Conservation (phyloP, 306 rosid species). For the Alnus rubra region DNA sequence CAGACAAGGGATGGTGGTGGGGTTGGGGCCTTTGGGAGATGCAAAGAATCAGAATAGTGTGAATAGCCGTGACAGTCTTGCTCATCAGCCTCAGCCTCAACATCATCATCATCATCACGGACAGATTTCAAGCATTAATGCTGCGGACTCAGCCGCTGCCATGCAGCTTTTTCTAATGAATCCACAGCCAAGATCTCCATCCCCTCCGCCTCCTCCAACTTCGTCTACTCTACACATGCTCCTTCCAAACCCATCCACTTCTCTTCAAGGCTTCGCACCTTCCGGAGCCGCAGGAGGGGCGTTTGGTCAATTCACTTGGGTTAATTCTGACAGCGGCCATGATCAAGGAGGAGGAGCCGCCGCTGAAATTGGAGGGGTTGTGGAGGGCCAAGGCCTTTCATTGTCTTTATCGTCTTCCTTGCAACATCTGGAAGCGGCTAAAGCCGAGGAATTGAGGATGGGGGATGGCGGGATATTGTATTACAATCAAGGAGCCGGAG, state of each 20-base stretch:
- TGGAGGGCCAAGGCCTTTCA: conserved; percentile 74
- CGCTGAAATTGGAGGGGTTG: conserved; percentile 37
- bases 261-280: conserved; percentile 42
- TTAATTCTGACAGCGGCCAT: conserved; percentile 35
- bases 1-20: conserved; percentile 44
- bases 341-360: conserved; percentile 29
- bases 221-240: conserved; percentile 76
- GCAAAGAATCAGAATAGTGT: conserved; percentile 42
- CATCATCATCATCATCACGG: conserved; percentile 34
- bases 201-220: conserved; percentile 49
- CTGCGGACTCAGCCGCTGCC: conserved; percentile 92
- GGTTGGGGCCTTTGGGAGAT: conserved; percentile 48
- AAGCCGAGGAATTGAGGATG: conserved; percentile 68
- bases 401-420: conserved; percentile 61
- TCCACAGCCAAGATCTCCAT: conserved; percentile 73
- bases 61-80: conserved; percentile 40
- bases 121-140: conserved; percentile 70
- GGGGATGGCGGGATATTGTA: conserved; percentile 46
- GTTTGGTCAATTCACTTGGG: conserved; percentile 79
- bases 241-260: conserved; percentile 59
- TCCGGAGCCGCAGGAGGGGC: conserved; percentile 31
- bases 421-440: conserved; percentile 66
- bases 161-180: conserved; percentile 96
- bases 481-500: conserved; percentile 36
- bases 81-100: conserved; percentile 7